A percentile compares a stretch with the other conserved stretches of the same genome.
Conservation (phyloP, 1,284 basidiomycete genomes). For the Ceratobasidium sp. region DNA sequence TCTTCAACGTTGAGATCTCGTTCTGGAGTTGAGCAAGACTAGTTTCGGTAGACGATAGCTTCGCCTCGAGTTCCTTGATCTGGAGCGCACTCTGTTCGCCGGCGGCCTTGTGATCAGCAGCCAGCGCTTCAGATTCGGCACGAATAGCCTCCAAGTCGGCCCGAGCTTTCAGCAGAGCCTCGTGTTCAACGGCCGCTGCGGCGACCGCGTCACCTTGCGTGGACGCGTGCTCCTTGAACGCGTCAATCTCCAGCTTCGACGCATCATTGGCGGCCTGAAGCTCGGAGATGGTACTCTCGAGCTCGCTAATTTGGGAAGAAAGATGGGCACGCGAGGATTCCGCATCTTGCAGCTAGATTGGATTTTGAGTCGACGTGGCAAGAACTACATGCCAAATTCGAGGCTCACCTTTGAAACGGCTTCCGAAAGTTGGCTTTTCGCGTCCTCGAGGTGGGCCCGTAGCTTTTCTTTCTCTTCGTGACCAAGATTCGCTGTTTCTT, state of each 20-base stretch:
- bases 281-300: conserved; percentile 25
- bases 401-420: conserved; percentile 27
- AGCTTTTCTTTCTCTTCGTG: conserved; percentile 37
- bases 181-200: conserved; percentile 68
- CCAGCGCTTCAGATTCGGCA: conserved; percentile 65
- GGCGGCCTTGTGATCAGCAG: conserved; percentile 62
- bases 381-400: not conserved
- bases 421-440: conserved; percentile 42
- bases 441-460: conserved; percentile 27
- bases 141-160: conserved; percentile 67
- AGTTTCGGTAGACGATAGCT: conserved; percentile 35
- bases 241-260: conserved; percentile 66
- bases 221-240: conserved; percentile 56
- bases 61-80: conserved; percentile 58
- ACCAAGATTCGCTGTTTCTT: conserved; percentile 10
- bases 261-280: conserved; percentile 54
- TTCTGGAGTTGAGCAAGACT: conserved; percentile 42
- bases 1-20: conserved; percentile 68
- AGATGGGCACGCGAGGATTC: conserved; percentile 25
- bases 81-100: conserved; percentile 62
- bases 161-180: conserved; percentile 71
- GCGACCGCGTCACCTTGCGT: conserved; percentile 61
- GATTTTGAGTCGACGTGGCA: conserved; percentile 1
- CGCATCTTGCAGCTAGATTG: conserved; percentile 37
- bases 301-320: conserved; percentile 16